Base-by-base conservation (phyloP, 2,329 filamentous ascomycete species). In the Aspergillus piperis region DNA sequence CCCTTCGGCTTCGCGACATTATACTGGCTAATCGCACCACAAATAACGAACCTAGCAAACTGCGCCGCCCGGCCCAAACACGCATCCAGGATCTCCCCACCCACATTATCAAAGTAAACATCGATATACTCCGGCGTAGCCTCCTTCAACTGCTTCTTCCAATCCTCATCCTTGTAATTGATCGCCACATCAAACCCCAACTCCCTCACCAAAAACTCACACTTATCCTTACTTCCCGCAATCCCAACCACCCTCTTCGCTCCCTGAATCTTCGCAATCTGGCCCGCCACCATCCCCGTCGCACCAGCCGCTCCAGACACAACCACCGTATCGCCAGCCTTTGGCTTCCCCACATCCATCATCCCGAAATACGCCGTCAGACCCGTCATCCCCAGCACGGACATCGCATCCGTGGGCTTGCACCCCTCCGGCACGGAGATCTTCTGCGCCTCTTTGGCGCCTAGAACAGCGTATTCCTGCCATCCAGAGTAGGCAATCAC, bases 291-390 rank as follows among this genome's bases (percentile, higher is more conserved):
- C 69, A 84, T 89, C 1, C 90, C 90, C 0, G 90, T 93, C 0
- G 90, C 90, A 2, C 90, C 90, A 0, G 90, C 90, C 1, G 90
- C 90, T 6, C 89, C 90, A 8, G 86, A 90, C 0, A 94, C 88
- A 7, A 93, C 89, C 1, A 94, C 90, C 3, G 89, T 87, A 64
- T 93, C 89, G 4, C 89, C 89, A 0, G 83, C 74, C 73, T 88
- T 86, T 42, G 89, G 85, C 58, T 88, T 78, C 2, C 86, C 90
- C 49, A 93, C 84, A 58, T 89, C 83, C 30, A 85, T 74, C 71
- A 93, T 85, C 19, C 90, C 90, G 64, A 90, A 90, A 77, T 91
- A 93, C 2, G 90, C 90, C 0, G 90, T 93, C 63, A 92, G 68
- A 2, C 88, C 88, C 0, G 89, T 91, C 73, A 86, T 78, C 11